Percentiles rank a stretch among this genome's conserved stretches.
Conservation (phyloP, 495 filamentous ascomycete species). For the Pyronema domesticum region DNA sequence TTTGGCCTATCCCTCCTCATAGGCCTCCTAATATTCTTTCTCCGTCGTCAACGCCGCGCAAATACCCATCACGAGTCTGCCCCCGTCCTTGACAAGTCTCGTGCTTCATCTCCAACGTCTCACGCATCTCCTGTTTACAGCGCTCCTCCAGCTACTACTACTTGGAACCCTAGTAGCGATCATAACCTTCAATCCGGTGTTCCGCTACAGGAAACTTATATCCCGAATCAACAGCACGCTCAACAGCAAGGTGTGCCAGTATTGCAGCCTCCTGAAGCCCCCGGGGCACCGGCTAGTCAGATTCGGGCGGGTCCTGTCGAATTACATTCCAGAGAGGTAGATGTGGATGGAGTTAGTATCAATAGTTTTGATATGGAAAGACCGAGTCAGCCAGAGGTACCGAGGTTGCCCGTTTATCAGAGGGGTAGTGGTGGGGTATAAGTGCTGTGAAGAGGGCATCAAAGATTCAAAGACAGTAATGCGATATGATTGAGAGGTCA, state of each 20-base stretch:
- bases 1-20: slow-evolving; percentile 10
- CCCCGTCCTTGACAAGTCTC: slow-evolving; percentile 12
- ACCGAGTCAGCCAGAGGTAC: slow-evolving; percentile 7
- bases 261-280: background rate
- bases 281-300: too few relatives aligned
- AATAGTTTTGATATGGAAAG: slow-evolving; percentile 16
- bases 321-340: slow-evolving; percentile 13
- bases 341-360: slow-evolving; percentile 21
- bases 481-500: too few relatives aligned
- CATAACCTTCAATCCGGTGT: background rate
- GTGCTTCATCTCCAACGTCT: slow-evolving; percentile 5
- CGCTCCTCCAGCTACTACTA: background rate
- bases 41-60: slow-evolving; percentile 1
- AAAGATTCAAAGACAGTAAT: background rate
- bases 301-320: slow-evolving; percentile 5
- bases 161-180: background rate
- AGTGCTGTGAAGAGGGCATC: background rate
- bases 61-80: background rate
- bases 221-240: background rate
- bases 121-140: slow-evolving; percentile 3
- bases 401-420: slow-evolving; percentile 20
- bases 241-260: too few relatives aligned
- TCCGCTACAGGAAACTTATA: too few relatives aligned
- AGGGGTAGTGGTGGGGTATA: slow-evolving; percentile 1
- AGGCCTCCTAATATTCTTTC: slow-evolving; percentile 7